Base-by-base conservation (phyloP, 2,329 filamentous ascomycete genomes). In the Orbilia javanica region DNA sequence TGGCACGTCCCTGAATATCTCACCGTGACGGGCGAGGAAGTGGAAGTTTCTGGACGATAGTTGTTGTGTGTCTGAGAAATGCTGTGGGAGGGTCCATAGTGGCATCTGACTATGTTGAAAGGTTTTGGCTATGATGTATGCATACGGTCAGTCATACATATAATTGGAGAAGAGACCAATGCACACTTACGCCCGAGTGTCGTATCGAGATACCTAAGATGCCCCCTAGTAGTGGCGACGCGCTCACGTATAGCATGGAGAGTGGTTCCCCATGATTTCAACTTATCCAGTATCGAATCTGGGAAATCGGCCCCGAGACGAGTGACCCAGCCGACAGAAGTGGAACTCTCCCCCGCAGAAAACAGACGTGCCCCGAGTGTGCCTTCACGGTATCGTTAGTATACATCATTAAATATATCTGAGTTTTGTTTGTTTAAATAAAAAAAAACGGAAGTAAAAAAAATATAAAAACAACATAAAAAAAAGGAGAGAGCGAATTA, bases 1-100 rank as follows among this genome's bases (percentile, higher is more conserved):
- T 18, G 81, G 65, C 2, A 83, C 75, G 29, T 81, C 80, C 11
- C 65, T 66, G 6, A 73, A 62, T 18, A 80, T 57, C 3, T 78
- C 55, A 15, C 70, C 74, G 0, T 81, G 80, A 8, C 70, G 67
- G 5, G 79, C 79, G 8, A 83, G 80, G 55, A 82, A 79, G 53
- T 83, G 82, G 65, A 83, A 83, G 13, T 77, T 79, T 5, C 31
- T 57, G 15, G 80, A 79, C 31, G 29, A 29, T 34, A 82, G 71
- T 18, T 79, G 39, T 2, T 52, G 50, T 1, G 60, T 71, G 27
- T 55, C 60, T 15, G n/a, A 25, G 25, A 77, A 77, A 18, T 77
- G 66, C 20, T 62, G 50, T 8, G 73, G 73, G 22, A 77, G 73
- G 3, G 44, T 66, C 36, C 48, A 77, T 6, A 77, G 53, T 8